Conservation (phyloP, 1,139 yeast species). For the Geotrichum klebahnii region DNA sequence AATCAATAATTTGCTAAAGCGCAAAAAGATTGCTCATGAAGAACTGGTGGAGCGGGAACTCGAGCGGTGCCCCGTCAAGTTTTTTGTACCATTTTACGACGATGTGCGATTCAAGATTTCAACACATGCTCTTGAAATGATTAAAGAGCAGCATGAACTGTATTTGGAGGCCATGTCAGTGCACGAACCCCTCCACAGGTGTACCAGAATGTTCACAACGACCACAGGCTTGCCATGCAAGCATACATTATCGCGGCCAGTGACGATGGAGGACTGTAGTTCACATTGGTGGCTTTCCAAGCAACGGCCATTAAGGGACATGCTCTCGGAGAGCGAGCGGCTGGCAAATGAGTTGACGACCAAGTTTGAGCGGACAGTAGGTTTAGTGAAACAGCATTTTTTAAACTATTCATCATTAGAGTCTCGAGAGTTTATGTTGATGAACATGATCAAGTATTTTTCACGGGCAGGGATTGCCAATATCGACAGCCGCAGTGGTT, state of each 20-base stretch:
- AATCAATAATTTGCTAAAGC: slow-evolving; percentile 11
- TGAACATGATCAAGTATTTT: slow-evolving; percentile 17
- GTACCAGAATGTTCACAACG: slow-evolving; percentile 22
- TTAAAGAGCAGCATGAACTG: slow-evolving; percentile 23
- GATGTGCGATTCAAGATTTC: slow-evolving; percentile 22
- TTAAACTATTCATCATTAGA: slow-evolving; percentile 17
- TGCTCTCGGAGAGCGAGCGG: slow-evolving; percentile 17
- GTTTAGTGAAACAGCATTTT: slow-evolving; percentile 20
- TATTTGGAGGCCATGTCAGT: slow-evolving; percentile 19
- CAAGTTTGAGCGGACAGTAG: slow-evolving; percentile 20
- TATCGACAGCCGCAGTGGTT: slow-evolving; percentile 5
- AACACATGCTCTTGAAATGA: slow-evolving; percentile 22
- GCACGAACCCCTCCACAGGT: slow-evolving; percentile 16
- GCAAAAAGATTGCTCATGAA: slow-evolving; percentile 18
- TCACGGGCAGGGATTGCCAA: slow-evolving; percentile 16
- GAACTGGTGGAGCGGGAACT: slow-evolving; percentile 11
- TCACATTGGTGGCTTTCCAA: slow-evolving; percentile 22
- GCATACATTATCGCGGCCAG: slow-evolving; percentile 22
- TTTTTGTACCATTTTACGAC: slow-evolving; percentile 22
- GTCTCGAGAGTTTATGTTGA: slow-evolving; percentile 17
- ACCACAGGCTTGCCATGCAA: slow-evolving; percentile 23
- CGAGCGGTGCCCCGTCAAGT: slow-evolving; percentile 19
- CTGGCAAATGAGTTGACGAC: slow-evolving; percentile 14
- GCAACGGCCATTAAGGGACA: slow-evolving; percentile 12
- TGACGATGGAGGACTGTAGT: slow-evolving; percentile 20